Evolutionary conservation across 1,139 yeast genomes (phyloP).

Genomic region (Williopsis jadinii): DNA sequence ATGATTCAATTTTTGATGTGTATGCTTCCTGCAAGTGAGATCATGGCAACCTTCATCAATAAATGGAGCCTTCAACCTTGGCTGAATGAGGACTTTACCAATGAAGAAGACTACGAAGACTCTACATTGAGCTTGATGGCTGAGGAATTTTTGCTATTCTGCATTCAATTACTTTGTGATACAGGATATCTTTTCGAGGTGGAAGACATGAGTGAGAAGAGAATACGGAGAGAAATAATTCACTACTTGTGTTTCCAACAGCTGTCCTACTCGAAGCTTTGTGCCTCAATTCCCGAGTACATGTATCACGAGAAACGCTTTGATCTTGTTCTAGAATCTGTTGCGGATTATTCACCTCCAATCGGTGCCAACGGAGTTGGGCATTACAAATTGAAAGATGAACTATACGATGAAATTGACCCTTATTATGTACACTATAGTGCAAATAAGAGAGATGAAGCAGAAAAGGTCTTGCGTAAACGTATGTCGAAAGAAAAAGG

Average conservation of each 20-base stretch:
- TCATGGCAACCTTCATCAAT: slow-evolving; percentile 52
- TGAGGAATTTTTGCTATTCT: slow-evolving; percentile 70
- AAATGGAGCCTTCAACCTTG: slow-evolving; percentile 59
- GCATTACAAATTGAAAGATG: slow-evolving; percentile 56
- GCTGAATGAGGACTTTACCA: slow-evolving; percentile 37
- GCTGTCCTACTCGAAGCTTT: slow-evolving; percentile 63
- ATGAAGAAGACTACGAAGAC: slow-evolving; percentile 34
- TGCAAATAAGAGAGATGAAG: slow-evolving; percentile 74
- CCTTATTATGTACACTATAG: slow-evolving; percentile 80
- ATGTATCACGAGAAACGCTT: slow-evolving; percentile 65
- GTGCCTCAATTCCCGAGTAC: slow-evolving; percentile 68
- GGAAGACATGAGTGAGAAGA: slow-evolving; percentile 42
- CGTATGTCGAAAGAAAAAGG: slow-evolving; percentile 28
- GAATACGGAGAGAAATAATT: slow-evolving; percentile 62
- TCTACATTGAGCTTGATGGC: slow-evolving; percentile 51
- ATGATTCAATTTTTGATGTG: slow-evolving; percentile 63
- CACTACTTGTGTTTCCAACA: slow-evolving; percentile 76
- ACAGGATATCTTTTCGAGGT: slow-evolving; percentile 50
- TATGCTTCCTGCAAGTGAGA: slow-evolving; percentile 48
- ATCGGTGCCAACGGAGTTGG: slow-evolving; percentile 61
- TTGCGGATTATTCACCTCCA: slow-evolving; percentile 62
- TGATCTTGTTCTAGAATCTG: slow-evolving; percentile 54
- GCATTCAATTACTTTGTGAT: slow-evolving; percentile 67
- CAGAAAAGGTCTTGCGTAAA: slow-evolving; percentile 34
- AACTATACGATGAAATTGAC: slow-evolving; percentile 49